Conservation (phyloP, 257 asterid species). For the Solanum etuberosum region DNA sequence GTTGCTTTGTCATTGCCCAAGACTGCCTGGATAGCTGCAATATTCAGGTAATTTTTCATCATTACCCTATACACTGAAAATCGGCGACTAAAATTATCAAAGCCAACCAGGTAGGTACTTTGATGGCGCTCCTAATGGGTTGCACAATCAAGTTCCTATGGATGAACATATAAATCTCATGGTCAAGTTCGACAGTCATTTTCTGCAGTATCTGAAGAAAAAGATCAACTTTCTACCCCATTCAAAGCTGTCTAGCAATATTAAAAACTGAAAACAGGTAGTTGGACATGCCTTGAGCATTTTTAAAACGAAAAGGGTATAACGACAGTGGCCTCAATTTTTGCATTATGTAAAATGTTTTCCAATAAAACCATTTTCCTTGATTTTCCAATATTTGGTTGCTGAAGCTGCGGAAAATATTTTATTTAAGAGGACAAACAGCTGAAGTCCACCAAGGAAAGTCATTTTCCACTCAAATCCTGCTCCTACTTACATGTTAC, state of each 20-base stretch:
- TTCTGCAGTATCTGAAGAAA: not conserved
- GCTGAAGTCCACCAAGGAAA: not conserved
- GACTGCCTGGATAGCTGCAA: conserved; percentile 60
- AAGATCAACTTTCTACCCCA: not conserved
- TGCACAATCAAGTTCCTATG: not conserved
- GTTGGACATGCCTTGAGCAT: not conserved
- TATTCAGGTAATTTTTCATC: not conserved
- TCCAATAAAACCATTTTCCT: not conserved
- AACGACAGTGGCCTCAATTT: not conserved
- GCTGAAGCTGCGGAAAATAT: not conserved
- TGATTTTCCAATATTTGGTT: not conserved
- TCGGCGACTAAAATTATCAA: not conserved
- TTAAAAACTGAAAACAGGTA: not conserved
- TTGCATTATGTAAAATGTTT: not conserved
- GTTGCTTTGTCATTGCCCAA: conserved; percentile 52
- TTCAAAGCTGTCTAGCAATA: not conserved
- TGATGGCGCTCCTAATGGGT: not conserved
- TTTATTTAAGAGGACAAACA: not conserved
- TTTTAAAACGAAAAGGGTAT: not conserved
- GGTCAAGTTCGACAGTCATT: not conserved
- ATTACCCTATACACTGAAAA: not conserved
- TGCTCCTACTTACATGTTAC: not conserved
- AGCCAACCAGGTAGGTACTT: not conserved
- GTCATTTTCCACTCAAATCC: not conserved
- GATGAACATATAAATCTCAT: not conserved